A percentile compares a stretch with the other conserved stretches of the same genome.
These are phyloP conservation scores for Salix exigua DNA, from an alignment of 345 rosid species.

Conservation along the genomic window DNA sequence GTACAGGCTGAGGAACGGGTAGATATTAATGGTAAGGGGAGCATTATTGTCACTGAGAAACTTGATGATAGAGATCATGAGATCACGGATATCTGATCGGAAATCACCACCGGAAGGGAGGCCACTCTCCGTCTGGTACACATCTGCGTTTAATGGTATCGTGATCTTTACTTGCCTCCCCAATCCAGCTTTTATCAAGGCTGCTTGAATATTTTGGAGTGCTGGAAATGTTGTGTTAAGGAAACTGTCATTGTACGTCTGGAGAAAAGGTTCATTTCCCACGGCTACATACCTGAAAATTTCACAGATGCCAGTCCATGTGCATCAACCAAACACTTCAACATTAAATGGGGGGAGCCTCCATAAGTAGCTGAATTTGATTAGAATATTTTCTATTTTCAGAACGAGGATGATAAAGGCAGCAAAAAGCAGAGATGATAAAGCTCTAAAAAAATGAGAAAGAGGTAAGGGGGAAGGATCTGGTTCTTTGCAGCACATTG, in stretches of 20 bases:
- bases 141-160: constrained; percentile 81
- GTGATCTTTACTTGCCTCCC: constrained; percentile 75
- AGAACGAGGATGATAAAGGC: neutral
- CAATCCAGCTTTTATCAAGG: constrained; percentile 72
- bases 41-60: constrained; percentile 58
- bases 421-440: neutral
- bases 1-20: constrained; percentile 91
- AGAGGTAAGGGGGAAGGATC: neutral
- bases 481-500: neutral
- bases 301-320: neutral
- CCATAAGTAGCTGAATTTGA: neutral
- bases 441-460: neutral
- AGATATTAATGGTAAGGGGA: constrained; percentile 85
- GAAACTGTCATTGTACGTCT: constrained; percentile 70
- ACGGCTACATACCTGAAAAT: constrained; percentile 81
- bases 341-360: neutral
- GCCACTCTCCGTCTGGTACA: constrained; percentile 41
- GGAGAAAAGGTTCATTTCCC: constrained; percentile 88
- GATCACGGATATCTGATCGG: constrained; percentile 67
- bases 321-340: neutral
- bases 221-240: constrained; percentile 72
- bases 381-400: neutral
- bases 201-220: constrained; percentile 67
- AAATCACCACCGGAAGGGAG: constrained; percentile 87
- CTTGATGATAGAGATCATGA: constrained; percentile 73